These are phyloP conservation scores for Schoenoplectus triqueter DNA, from an alignment of 202 grass and related monocot genomes.

Conservation along the genomic window DNA sequence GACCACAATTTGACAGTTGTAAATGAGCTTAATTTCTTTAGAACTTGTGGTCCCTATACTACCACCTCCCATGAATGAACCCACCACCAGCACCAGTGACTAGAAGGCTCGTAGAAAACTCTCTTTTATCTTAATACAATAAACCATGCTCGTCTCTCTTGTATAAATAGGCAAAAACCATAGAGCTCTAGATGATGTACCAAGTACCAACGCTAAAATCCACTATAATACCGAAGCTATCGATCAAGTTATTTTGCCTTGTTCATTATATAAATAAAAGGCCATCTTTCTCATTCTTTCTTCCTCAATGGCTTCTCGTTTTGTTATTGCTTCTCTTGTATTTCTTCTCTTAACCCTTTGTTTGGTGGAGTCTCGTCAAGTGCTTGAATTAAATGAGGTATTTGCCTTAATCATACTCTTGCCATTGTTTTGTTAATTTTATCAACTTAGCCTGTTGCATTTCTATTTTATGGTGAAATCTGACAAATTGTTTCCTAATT, in stretches of 20 bases:
- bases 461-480: neutral
- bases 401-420: neutral
- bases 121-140: neutral
- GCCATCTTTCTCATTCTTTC: neutral
- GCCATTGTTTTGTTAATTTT: neutral
- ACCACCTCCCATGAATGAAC: no score
- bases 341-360: slow-evolving; percentile 34
- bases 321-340: slow-evolving; percentile 2
- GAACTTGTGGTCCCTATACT: no score
- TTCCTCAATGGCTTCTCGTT: slow-evolving; percentile 40
- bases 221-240: neutral
- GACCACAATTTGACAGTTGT: no score
- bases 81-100: no score
- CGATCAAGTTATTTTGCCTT: neutral
- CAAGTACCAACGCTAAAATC: neutral
- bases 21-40: no score
- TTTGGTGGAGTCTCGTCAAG: slow-evolving; percentile 31
- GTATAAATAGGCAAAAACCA: slow-evolving; percentile 34
- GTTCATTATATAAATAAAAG: neutral
- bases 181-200: neutral
- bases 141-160: slow-evolving; percentile 12
- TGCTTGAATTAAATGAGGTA: slow-evolving; percentile 28
- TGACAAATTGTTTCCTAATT: slow-evolving; percentile 6
- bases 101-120: no score
- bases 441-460: neutral